Evolutionary conservation across 2,329 filamentous ascomycete genomes (phyloP).

Genomic region (Raffaelea deltoideospora): DNA sequence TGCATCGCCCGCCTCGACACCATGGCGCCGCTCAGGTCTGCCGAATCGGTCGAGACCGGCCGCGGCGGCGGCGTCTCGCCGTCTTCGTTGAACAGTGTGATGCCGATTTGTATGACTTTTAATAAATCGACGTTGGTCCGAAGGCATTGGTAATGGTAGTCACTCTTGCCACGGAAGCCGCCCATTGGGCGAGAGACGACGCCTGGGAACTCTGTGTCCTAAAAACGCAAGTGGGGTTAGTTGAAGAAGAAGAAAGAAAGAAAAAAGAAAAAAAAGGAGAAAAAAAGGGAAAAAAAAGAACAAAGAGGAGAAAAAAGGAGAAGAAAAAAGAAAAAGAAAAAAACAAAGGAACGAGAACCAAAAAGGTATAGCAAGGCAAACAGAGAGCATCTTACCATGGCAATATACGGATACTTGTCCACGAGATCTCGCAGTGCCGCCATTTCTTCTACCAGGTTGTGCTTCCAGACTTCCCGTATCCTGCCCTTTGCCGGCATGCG

Average conservation of each 20-base stretch:
- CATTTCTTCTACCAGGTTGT: conserved; percentile 88
- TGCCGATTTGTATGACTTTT: conserved; percentile 92
- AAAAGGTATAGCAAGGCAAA: conserved; percentile 3
- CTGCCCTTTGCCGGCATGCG: conserved; percentile 52
- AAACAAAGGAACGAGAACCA: conserved; percentile 2
- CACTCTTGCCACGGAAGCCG: conserved; percentile 82
- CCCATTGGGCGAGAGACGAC: conserved; percentile 94
- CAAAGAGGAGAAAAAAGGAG: not conserved
- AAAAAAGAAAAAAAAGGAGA: not conserved
- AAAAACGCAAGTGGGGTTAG: conserved; percentile 7
- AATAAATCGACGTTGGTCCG: conserved; percentile 94
- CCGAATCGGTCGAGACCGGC: conserved; percentile 30
- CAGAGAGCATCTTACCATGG: conserved; percentile 58
- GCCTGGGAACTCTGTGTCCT: conserved; percentile 98
- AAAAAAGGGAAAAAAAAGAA: not conserved
- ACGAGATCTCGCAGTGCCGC: conserved; percentile 65
- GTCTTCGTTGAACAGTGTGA: conserved; percentile 83
- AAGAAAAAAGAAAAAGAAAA: conserved; percentile 1
- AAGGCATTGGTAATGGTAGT: conserved; percentile 97
- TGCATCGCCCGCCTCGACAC: conserved; percentile 5
- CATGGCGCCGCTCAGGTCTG: conserved; percentile 22
- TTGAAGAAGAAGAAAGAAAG: not conserved
- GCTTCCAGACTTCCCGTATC: conserved; percentile 93
- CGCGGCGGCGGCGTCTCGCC: conserved; percentile 72
- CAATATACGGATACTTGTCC: conserved; percentile 87